These are phyloP conservation scores for Cochlearia excelsa DNA, from an alignment of 345 rosid species.

Conservation along the genomic window DNA sequence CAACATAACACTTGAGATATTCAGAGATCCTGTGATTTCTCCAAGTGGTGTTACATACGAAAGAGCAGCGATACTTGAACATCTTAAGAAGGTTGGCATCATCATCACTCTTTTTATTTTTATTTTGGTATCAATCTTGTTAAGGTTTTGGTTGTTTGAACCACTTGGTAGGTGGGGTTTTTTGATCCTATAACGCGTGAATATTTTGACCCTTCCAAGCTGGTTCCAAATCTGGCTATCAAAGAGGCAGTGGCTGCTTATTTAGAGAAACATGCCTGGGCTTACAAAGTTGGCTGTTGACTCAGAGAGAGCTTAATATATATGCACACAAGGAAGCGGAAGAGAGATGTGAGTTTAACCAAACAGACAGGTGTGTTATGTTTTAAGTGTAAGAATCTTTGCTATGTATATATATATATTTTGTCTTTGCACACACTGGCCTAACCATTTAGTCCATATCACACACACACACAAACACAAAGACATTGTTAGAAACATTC, in stretches of 20 bases:
- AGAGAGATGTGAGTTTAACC: too few relatives aligned
- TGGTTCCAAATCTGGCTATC: conserved; percentile 70
- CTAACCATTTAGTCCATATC: too few relatives aligned
- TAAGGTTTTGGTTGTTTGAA: conserved; percentile 6
- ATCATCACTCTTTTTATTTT: neutral
- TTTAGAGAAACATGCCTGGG: conserved; percentile 75
- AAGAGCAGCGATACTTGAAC: conserved; percentile 81
- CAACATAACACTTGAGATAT: conserved; percentile 81
- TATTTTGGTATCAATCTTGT: neutral
- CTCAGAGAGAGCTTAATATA: too few relatives aligned
- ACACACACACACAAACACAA: too few relatives aligned
- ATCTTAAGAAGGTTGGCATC: conserved; percentile 62
- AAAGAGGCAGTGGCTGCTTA: conserved; percentile 88
- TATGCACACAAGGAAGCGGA: too few relatives aligned
- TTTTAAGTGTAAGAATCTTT: too few relatives aligned
- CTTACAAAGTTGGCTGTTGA: conserved; percentile 42
- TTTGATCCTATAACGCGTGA: conserved; percentile 91
- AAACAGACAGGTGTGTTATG: too few relatives aligned
- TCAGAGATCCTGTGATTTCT: conserved; percentile 83
- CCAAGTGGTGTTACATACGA: conserved; percentile 90
- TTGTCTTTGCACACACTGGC: too few relatives aligned
- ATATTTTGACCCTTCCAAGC: conserved; percentile 48
- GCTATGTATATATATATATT: too few relatives aligned
- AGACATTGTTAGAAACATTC: too few relatives aligned
- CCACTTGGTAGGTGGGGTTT: conserved; percentile 57